phyloP scores from a whole-genome alignment of 2,329 filamentous ascomycete genomes.

The Aspergillus cejpii region DNA sequence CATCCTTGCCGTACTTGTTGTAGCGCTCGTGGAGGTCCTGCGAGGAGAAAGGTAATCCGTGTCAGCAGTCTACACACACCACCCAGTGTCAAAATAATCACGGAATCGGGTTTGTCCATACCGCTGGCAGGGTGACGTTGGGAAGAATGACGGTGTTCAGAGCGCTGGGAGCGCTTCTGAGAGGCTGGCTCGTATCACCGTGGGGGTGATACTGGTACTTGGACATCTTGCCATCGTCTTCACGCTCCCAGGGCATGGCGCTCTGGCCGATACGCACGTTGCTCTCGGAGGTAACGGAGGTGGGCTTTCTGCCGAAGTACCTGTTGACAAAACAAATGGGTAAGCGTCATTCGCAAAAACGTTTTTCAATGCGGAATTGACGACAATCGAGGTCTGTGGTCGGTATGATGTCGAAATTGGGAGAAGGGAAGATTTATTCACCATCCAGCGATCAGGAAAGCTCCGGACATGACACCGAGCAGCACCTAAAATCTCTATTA shows the following conservation, averaged over 20 bases:
- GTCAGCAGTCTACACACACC: slow-evolving; percentile 6
- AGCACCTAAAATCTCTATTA: slow-evolving; percentile 60
- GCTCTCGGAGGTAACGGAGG: slow-evolving; percentile 73
- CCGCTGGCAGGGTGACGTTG: slow-evolving; percentile 86
- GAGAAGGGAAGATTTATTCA: slow-evolving; percentile 21
- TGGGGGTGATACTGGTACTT: slow-evolving; percentile 78
- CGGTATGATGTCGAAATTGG: slow-evolving; percentile 8
- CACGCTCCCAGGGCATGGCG: slow-evolving; percentile 88
- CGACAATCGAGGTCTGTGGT: neutral
- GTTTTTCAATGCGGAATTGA: slow-evolving; percentile 2
- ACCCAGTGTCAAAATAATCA: slow-evolving; percentile 1
- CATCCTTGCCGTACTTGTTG: slow-evolving; percentile 99
- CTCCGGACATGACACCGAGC: slow-evolving; percentile 80
- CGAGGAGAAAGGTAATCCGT: neutral
- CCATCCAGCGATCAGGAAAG: slow-evolving; percentile 82
- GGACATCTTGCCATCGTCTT: slow-evolving; percentile 57
- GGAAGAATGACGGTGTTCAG: slow-evolving; percentile 92
- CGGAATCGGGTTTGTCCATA: slow-evolving; percentile 38
- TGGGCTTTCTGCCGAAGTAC: slow-evolving; percentile 72
- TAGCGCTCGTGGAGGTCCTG: slow-evolving; percentile 89
- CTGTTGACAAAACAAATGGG: slow-evolving; percentile 16
- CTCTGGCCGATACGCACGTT: slow-evolving; percentile 65
- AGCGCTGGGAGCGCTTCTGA: slow-evolving; percentile 87
- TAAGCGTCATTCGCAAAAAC: neutral
- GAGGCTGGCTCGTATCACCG: slow-evolving; percentile 66